Evolutionary conservation across 441 rosid genomes (phyloP).

Genomic region (Corymbia calophylla): DNA sequence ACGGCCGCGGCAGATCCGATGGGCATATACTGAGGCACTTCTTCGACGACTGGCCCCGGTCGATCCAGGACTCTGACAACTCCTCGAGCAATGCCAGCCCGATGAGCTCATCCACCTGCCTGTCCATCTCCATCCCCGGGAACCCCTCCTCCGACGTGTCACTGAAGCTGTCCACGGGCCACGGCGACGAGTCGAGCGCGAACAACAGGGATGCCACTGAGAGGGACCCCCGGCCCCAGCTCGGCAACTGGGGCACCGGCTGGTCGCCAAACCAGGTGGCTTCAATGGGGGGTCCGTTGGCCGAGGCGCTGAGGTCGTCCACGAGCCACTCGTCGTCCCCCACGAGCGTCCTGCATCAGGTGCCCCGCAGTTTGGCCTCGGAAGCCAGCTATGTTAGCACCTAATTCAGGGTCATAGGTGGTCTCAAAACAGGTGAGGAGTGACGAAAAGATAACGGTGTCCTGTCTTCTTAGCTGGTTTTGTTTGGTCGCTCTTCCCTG

Average conservation of each 20-base stretch:
- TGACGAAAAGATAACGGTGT: neutral
- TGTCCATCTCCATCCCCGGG: constrained; percentile 70
- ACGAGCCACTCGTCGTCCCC: constrained; percentile 59
- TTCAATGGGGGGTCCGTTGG: constrained; percentile 87
- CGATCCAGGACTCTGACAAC: constrained; percentile 38
- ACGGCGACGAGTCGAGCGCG: constrained; percentile 28
- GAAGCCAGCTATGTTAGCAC: constrained; percentile 37
- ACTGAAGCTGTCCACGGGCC: constrained; percentile 64
- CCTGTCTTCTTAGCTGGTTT: neutral
- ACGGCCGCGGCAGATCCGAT: constrained; percentile 28
- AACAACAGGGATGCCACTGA: constrained; percentile 1
- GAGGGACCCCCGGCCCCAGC: constrained; percentile 35
- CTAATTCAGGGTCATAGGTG: constrained; percentile 7
- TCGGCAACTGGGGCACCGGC: constrained; percentile 50
- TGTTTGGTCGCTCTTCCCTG: neutral
- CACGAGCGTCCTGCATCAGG: constrained; percentile 69
- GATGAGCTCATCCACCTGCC: constrained; percentile 34
- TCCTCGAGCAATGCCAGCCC: constrained; percentile 22
- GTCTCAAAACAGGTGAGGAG: neutral
- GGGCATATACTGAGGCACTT: constrained; percentile 71
- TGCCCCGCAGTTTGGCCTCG: constrained; percentile 28
- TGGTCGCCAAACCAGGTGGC: constrained; percentile 44
- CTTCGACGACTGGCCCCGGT: constrained; percentile 89
- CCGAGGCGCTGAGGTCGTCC: constrained; percentile 72
- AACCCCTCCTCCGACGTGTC: constrained; percentile 68